These are phyloP conservation scores for Syzygium aromaticum DNA, from an alignment of 345 rosid species.

Conservation along the genomic window DNA sequence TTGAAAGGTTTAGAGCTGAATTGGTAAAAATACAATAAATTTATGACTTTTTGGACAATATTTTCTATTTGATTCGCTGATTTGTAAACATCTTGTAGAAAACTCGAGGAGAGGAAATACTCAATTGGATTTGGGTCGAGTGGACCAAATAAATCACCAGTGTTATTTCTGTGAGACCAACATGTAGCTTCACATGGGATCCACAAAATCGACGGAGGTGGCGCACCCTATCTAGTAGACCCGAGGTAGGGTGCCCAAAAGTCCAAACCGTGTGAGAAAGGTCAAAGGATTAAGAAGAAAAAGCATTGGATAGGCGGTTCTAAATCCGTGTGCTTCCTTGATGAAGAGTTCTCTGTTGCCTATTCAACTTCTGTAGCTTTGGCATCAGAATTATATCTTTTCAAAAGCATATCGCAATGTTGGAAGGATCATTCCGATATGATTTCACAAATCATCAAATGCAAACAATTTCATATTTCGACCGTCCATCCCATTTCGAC, in stretches of 20 bases:
- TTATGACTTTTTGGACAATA: too few relatives aligned
- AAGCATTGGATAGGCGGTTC: neutral
- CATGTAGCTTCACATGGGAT: neutral
- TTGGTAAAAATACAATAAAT: too few relatives aligned
- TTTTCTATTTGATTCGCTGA: too few relatives aligned
- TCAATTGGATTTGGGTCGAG: neutral
- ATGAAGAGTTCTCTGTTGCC: neutral
- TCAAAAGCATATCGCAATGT: rapidly evolving
- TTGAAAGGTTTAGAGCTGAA: too few relatives aligned
- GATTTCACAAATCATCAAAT: too few relatives aligned
- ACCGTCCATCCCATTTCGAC: rapidly evolving
- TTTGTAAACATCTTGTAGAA: rapidly evolving
- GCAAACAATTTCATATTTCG: too few relatives aligned
- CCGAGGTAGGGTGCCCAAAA: neutral
- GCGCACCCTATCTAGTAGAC: neutral
- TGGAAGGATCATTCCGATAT: too few relatives aligned
- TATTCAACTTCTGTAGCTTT: neutral
- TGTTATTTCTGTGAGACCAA: neutral
- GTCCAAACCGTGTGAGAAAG: neutral
- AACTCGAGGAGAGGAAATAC: rapidly evolving
- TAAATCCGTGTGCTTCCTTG: neutral
- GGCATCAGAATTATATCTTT: neutral
- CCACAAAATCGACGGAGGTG: neutral
- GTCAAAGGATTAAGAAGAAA: neutral
- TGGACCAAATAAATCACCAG: neutral